Evolutionary conservation across 192 early-diverging fungal genomes (phyloP), one percentile per base, ranked within the genome.

Genomic region (Podila verticillata): DNA sequence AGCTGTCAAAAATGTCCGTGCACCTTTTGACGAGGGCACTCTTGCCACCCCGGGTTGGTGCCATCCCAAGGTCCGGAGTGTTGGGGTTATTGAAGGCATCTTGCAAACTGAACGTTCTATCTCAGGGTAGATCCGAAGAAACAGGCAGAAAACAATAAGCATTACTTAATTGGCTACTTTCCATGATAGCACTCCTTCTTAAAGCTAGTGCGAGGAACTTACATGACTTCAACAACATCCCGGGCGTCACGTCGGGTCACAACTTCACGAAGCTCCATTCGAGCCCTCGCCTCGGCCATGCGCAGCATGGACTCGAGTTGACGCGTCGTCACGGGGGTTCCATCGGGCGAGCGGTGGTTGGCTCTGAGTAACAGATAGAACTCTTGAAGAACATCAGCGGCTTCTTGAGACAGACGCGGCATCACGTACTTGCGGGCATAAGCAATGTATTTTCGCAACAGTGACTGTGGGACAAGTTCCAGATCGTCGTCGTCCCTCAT

Each of bases 381-480:
- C n/a, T 88, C 75, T 69, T 94, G 92, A 29, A 95, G 81, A 8
- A 81, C 84, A 7, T 60, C 48, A 7, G 85, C 88, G 2, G 93
- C 93, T 31, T 84, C 92, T 7, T 59, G 65, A 5, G 91, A 89
- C 34, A 94, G 70, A n/a, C 73, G 74, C 4, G 95, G 95, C 28
- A 91, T 89, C 34, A 94, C 89, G 60, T 94, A 88, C 49, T 92
- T 93, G 61, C 91, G 86, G 19, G 95, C 95, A 71, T 94, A 96
- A 8, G 95, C 92, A 49, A 96, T 93, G 73, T 96, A 96, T 70
- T 94, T 94, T 65, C 94, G 89, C 39, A 96, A 61, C 30, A 96
- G 82, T 5, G 83, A 66, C 22, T 85, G 74, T 4, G 93, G 92
- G 47, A 96, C 84, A 0, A 88, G 74, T 30, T 91, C 89, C 22